Evolutionary conservation across 2,329 filamentous ascomycete genomes (phyloP).

Genomic region (Ceratocystis cubensis): DNA sequence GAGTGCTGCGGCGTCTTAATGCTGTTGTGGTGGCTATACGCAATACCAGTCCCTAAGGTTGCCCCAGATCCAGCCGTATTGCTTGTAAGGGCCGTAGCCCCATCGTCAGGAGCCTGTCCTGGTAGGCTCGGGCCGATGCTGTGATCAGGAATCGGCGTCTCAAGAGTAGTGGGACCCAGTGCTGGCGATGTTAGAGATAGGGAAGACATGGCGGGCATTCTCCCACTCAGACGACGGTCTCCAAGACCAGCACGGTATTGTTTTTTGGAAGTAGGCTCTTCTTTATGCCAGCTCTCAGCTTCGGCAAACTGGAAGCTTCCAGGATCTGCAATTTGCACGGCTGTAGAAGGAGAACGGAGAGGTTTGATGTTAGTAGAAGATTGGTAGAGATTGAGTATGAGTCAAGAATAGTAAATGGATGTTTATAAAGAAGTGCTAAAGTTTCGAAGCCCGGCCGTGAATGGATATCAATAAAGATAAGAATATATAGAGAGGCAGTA

Average conservation of each 20-base stretch:
- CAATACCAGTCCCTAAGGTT: neutral
- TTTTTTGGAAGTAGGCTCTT: slow-evolving; percentile 29
- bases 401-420: neutral
- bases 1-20: slow-evolving; percentile 21
- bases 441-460: neutral
- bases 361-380: neutral
- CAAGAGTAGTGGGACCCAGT: slow-evolving; percentile 1
- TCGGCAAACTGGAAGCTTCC: slow-evolving; percentile 22
- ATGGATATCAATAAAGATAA: neutral
- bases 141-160: slow-evolving; percentile 13
- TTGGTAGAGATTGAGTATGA: neutral
- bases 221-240: slow-evolving; percentile 34
- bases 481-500: neutral
- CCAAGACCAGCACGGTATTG: slow-evolving; percentile 29
- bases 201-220: slow-evolving; percentile 21
- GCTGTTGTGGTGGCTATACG: slow-evolving; percentile 16
- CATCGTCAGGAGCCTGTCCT: slow-evolving; percentile 25
- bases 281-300: slow-evolving; percentile 20
- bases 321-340: slow-evolving; percentile 48
- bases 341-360: slow-evolving; percentile 8
- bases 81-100: neutral
- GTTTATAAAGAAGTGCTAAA: neutral
- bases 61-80: neutral
- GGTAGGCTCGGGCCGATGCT: neutral
- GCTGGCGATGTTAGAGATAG: slow-evolving; percentile 16